Base-by-base conservation (phyloP, 1,139 yeast species). In the Hanseniaspora uvarum region DNA sequence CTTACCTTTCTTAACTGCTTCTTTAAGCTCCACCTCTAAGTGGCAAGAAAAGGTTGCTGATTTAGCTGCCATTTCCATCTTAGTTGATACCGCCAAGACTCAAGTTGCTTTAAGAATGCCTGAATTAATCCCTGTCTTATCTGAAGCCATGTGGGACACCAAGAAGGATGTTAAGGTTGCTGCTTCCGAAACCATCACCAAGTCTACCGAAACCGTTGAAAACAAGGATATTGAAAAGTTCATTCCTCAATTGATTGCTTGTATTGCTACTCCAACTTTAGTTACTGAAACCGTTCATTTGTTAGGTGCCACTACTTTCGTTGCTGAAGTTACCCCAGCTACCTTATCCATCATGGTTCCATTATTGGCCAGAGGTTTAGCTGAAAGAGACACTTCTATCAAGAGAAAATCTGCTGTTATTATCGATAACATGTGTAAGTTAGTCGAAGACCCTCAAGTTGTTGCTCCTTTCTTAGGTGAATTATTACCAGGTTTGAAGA, bases 131-230 rank as follows among this genome's bases (percentile, higher is more conserved):
- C 98, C 98, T 73, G 94, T 85, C 63, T 79, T 92, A 69, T 92
- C 98, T 64, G 98, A 92, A 79, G 86, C 96, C 67, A 92, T 92
- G 97, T 92, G 98, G 98, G 98, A 92, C 75, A 92, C 98, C 76
- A 92, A 92, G 83, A 80, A 81, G 74, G 97, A 92, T 71, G 97
- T 92, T 72, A 92, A 92, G 84, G 82, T 80, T 67, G 95, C 94
- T 70, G 96, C 98, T 64, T 85, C 94, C 67, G 83, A 82, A 67
- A 87, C 97, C 72, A 88, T 92, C 81, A 80, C 89, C 74, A 86
- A 87, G 77, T 83, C 95, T 65, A 92, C 98, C 67, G 94, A 88
- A 73, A 88, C 97, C 69, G 92, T 92, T 68, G 95, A 92, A 75
- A 92, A 92, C 89, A 92, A 92, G 83, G 98, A 92, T 87, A 94